phyloP scores from a whole-genome alignment of 2,329 filamentous ascomycete species.

The Cryphonectria naterciae region DNA sequence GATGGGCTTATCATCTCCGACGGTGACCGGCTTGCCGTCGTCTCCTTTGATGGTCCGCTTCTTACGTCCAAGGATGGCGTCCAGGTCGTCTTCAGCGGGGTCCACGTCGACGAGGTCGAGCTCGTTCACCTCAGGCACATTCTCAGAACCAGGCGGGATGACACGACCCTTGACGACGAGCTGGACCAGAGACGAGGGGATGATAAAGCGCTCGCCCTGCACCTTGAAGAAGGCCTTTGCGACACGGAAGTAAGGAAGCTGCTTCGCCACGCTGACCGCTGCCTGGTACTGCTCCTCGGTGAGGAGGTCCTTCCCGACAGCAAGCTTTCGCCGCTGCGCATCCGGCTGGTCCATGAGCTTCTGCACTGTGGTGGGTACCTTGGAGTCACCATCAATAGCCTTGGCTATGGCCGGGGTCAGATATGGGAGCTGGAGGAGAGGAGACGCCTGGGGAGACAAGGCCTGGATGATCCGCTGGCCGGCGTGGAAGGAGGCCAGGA shows the following conservation, averaged over 20 bases:
- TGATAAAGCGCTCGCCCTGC: conserved; percentile 88
- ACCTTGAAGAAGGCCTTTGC: conserved; percentile 99
- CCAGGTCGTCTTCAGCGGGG: conserved; percentile 88
- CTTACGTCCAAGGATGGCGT: conserved; percentile 79
- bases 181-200: conserved; percentile 88
- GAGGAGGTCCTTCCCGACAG: conserved; percentile 72
- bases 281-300: conserved; percentile 76
- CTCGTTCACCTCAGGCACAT: conserved; percentile 75
- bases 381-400: conserved; percentile 74
- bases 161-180: conserved; percentile 95
- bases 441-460: conserved; percentile 78
- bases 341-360: conserved; percentile 87
- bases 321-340: conserved; percentile 70
- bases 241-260: conserved; percentile 82
- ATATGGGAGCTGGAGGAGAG: conserved; percentile 88
- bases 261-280: conserved; percentile 75
- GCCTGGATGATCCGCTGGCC: conserved; percentile 91
- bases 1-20: conserved; percentile 63
- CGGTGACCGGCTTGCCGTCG: conserved; percentile 58
- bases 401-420: conserved; percentile 71
- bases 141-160: conserved; percentile 79
- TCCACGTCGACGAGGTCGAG: conserved; percentile 88
- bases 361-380: conserved; percentile 77
- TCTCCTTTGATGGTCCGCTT: conserved; percentile 68
- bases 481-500: conserved; percentile 79